These are phyloP conservation scores for Carex littledalei DNA, from an alignment of 176 grass and related monocot genomes.

Conservation along the genomic window DNA sequence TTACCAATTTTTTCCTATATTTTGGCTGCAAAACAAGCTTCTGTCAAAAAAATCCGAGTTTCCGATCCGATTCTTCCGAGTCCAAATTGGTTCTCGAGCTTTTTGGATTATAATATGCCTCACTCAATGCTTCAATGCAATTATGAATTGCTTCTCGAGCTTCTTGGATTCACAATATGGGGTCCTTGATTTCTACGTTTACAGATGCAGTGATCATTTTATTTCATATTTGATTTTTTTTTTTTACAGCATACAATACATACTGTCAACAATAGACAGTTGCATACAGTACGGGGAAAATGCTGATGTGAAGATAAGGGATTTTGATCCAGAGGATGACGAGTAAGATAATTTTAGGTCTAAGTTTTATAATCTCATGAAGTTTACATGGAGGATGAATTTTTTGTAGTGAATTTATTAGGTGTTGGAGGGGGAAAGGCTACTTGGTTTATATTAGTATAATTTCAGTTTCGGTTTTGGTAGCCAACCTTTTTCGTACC, in stretches of 20 bases:
- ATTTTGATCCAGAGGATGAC: slow-evolving; percentile 67
- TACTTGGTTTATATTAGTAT: neutral
- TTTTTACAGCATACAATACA: slow-evolving; percentile 69
- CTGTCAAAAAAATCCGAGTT: too few relatives aligned
- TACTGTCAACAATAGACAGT: slow-evolving; percentile 64
- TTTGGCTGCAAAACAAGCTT: too few relatives aligned
- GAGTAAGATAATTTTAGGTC: slow-evolving; percentile 10
- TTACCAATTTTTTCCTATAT: too few relatives aligned
- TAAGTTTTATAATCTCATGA: neutral
- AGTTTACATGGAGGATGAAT: neutral
- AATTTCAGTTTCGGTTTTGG: neutral
- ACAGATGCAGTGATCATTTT: neutral
- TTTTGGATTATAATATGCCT: too few relatives aligned
- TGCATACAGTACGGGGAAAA: slow-evolving; percentile 92
- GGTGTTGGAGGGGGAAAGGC: neutral
- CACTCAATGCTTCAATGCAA: too few relatives aligned
- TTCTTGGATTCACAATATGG: neutral
- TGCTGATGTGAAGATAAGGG: slow-evolving; percentile 73
- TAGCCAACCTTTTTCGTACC: neutral
- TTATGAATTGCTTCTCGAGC: neutral
- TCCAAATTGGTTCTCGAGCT: too few relatives aligned
- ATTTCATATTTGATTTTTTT: slow-evolving; percentile 12
- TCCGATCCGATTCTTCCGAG: too few relatives aligned
- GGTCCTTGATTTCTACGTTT: neutral
- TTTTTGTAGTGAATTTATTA: neutral